These are phyloP conservation scores for Arachis hypogaea DNA, from an alignment of 306 rosid species.

Conservation along the genomic window DNA sequence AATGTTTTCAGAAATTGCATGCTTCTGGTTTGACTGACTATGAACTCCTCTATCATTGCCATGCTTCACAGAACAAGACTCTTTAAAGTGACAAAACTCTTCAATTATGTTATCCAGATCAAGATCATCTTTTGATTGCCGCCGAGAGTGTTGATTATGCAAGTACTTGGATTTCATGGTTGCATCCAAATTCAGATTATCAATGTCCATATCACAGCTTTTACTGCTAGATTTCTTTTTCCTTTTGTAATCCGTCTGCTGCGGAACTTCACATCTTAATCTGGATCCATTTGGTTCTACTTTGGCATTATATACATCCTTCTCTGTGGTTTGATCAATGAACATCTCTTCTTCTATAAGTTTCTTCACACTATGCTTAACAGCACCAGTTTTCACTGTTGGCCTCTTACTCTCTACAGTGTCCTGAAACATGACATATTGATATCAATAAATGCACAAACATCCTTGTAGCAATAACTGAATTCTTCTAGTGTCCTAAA, in stretches of 20 bases:
- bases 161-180: slow-evolving; percentile 49
- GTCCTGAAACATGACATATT: slow-evolving; percentile 60
- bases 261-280: slow-evolving; percentile 45
- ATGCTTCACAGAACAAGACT: slow-evolving; percentile 44
- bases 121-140: slow-evolving; percentile 51
- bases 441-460: slow-evolving; percentile 26
- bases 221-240: slow-evolving; percentile 58
- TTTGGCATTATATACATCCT: slow-evolving; percentile 26
- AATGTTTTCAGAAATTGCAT: slow-evolving; percentile 61
- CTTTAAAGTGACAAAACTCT: slow-evolving; percentile 65
- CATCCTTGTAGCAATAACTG: slow-evolving; percentile 18
- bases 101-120: slow-evolving; percentile 72
- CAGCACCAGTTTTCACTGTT: slow-evolving; percentile 40
- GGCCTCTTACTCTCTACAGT: slow-evolving; percentile 42
- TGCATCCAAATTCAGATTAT: slow-evolving; percentile 50
- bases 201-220: slow-evolving; percentile 60
- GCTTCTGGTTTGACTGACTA: slow-evolving; percentile 49
- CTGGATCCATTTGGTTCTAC: slow-evolving; percentile 49
- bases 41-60: slow-evolving; percentile 51
- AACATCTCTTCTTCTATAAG: slow-evolving; percentile 95
- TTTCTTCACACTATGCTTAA: slow-evolving; percentile 92
- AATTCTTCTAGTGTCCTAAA: neutral
- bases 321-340: slow-evolving; percentile 47
- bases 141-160: slow-evolving; percentile 50
- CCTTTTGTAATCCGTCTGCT: slow-evolving; percentile 51